Base-by-base conservation (phyloP, 2,329 filamentous ascomycete species). In the Arthroderma sp. region DNA sequence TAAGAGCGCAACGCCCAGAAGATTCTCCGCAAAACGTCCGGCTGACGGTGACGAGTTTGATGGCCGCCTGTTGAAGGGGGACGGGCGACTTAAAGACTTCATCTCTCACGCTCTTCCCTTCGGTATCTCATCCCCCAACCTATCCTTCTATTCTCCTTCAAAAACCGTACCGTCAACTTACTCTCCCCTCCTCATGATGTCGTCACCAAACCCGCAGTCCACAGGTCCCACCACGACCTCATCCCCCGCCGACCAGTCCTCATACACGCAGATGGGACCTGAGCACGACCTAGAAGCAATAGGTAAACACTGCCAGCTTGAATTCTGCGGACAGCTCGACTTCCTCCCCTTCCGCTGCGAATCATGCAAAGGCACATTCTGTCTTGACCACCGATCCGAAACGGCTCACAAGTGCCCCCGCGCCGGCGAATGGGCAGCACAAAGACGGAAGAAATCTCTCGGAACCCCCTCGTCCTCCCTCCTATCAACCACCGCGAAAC, bases 291-390 rank as follows among this genome's bases (percentile, higher is more conserved):
- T 88, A 40, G 82, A 85, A 56, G 76, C 88, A 27, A 82, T 96
- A 55, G 91, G 91, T 64, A 78, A 78, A 50, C 88, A 95, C 70
- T 98, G 91, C 74, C 80, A 95, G 64, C 82, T 84, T 66, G 72
- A 82, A 52, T 93, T 86, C 72, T 98, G 91, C 72, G 83, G 88
- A 61, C 84, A 91, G 60, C 83, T 96, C 49, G 91, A 96, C 41
- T 96, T 98, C 64, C 78, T 98, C 4, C 91, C 91, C 3, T 96
- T 96, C 65, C 75, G 80, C 59, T 98, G 91, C 69, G 85, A 93
- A 61, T 91, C 84, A 54, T 98, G 91, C 68, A 75, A 68, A 57
- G 72, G 72, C 47, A 89, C 83, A 10, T 98, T 80, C 69, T 98
- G 93, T 63, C 82, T 94, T 53, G 89, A 96, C 60, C 91, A 98